phyloP scores from a whole-genome alignment of 768 basidiomycete genomes.

The Calvatia gigantea region DNA sequence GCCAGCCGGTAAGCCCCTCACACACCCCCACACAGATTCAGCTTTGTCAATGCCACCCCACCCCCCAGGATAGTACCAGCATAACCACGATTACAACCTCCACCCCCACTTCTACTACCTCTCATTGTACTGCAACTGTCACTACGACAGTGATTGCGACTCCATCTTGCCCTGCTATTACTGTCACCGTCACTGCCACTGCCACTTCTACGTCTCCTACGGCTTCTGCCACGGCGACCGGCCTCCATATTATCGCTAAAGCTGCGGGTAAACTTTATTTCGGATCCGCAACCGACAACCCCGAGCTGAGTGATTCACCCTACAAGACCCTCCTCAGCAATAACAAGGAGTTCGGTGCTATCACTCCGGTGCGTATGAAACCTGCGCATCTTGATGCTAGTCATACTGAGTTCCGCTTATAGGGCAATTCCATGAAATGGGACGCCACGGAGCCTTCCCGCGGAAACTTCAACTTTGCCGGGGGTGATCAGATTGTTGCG shows the following conservation, averaged over 20 bases:
- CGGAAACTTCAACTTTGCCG: constrained; percentile 44
- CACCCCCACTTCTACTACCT: too few relatives aligned
- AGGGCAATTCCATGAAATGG: constrained; percentile 56
- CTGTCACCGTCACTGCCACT: not conserved
- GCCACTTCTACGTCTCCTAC: not conserved
- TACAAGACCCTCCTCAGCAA: constrained; percentile 37
- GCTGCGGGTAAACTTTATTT: constrained; percentile 45
- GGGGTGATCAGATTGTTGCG: constrained; percentile 42
- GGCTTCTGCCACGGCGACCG: not conserved
- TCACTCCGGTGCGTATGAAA: constrained; percentile 34
- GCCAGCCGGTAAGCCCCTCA: not conserved
- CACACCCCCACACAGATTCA: too few relatives aligned
- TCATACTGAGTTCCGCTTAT: not conserved
- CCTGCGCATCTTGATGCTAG: not conserved
- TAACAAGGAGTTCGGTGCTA: constrained; percentile 34
- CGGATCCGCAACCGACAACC: constrained; percentile 45
- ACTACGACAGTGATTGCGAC: too few relatives aligned
- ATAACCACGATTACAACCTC: too few relatives aligned
- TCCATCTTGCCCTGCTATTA: not conserved
- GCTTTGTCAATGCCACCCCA: too few relatives aligned
- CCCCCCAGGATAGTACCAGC: too few relatives aligned
- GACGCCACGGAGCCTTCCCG: constrained; percentile 49
- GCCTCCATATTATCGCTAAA: constrained; percentile 23
- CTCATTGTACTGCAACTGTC: too few relatives aligned
- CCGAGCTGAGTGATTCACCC: constrained; percentile 36